phyloP scores from a whole-genome alignment of 202 grass and related monocot genomes.

The Carex sylvatica region DNA sequence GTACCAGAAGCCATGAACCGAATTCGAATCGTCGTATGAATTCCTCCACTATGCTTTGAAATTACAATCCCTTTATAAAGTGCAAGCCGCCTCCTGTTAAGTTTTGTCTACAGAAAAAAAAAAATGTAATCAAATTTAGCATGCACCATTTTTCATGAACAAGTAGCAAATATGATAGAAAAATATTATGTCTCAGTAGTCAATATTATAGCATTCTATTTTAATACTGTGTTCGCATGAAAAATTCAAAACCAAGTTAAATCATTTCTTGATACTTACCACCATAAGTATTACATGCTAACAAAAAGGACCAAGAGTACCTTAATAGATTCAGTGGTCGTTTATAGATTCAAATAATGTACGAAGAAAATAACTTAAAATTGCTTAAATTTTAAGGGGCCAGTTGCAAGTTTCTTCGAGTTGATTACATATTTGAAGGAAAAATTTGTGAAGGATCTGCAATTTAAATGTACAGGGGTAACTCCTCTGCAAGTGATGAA shows the following conservation, averaged over 20 bases:
- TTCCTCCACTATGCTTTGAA: slow-evolving; percentile 76
- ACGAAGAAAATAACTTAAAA: background rate
- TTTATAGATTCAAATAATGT: background rate
- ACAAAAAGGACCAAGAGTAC: background rate
- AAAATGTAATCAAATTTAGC: background rate
- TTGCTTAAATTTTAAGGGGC: background rate
- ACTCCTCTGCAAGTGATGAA: background rate
- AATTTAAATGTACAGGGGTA: background rate
- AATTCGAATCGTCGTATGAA: slow-evolving; percentile 94
- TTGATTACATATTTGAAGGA: background rate
- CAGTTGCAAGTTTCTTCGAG: background rate
- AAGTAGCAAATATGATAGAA: background rate
- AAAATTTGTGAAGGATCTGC: background rate
- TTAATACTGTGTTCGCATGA: slow-evolving; percentile 18
- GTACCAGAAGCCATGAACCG: slow-evolving; percentile 94
- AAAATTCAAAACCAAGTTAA: slow-evolving; percentile 16
- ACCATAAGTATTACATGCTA: background rate
- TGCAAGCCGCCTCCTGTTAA: slow-evolving; percentile 86
- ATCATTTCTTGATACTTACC: background rate
- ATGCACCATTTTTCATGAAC: background rate
- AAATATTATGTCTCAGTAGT: background rate
- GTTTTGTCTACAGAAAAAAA: slow-evolving; percentile 52
- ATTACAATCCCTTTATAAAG: slow-evolving; percentile 97
- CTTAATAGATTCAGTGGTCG: background rate
- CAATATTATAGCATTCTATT: background rate